Evolutionary conservation across 768 basidiomycete genomes (phyloP), one percentile per base, ranked within the genome.

Genomic region (Lentinula sp.): DNA sequence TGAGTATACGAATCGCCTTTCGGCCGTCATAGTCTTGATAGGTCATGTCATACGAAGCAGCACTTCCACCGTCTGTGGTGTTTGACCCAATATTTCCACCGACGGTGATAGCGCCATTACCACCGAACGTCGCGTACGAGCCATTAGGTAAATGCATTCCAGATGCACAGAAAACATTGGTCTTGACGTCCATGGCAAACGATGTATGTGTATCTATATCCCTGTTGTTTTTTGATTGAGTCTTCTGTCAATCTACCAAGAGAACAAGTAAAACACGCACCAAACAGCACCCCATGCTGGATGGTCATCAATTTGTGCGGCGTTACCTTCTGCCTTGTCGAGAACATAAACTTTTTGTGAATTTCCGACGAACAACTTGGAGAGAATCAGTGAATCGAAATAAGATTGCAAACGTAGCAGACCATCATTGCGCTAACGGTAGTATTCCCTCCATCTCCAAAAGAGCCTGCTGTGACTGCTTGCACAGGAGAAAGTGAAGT

Each of bases 291-390:
- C 91, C 84, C 87, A 89, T 2, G 88, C 87, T 15, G 91, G 79
- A 73, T 91, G 91, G 1, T 83, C 84, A 61, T 81, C 77, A 63
- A 93, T 79, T 65, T 79, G 74, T 2, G 82, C 81, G 2, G 79
- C 78, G 69, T 95, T 94, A 32, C 83, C 84, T 69, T 94, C 91
- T 2, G 87, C 84, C 76, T 97, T 97, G 78, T 97, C 94, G 18
- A 95, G 75, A 31, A 95, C 89, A 73, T 95, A 95, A 32, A 95
- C 88, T 70, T 86, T 91, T 66, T 91, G 76, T 5, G 80, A 75
- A 63, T 87, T 90, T 32, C 90, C 92, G 55, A 94, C 73, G 71
- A 94, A 92, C 83, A 89, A 84, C 89, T 89, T 68, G 32, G 21
- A 4, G 8, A 15, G 21, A 48, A 4, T 52, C 28, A 15, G 15